Percentiles rank a stretch among this genome's conserved stretches.
Conservation (phyloP, 2,329 filamentous ascomycete species). For the Aspergillus sp. region DNA sequence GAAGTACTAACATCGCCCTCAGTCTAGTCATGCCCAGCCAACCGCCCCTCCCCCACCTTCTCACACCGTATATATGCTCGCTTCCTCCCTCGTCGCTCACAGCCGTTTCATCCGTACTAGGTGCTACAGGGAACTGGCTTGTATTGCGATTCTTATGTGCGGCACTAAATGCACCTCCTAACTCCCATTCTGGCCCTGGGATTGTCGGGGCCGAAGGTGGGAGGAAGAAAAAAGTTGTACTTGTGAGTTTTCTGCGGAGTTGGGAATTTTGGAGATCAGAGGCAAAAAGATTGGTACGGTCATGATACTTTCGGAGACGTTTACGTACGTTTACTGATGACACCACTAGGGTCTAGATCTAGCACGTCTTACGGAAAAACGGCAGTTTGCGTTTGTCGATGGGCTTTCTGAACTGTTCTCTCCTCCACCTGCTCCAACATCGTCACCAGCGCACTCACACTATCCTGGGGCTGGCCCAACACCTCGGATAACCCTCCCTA, state of each 20-base stretch:
- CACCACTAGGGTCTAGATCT: constrained; percentile 66
- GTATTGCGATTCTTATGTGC: constrained; percentile 52
- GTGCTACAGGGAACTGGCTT: constrained; percentile 58
- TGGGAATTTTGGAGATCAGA: constrained; percentile 76
- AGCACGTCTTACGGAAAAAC: constrained; percentile 56
- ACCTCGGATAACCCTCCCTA: constrained; percentile 26
- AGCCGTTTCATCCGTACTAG: constrained; percentile 45
- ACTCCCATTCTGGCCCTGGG: constrained; percentile 19
- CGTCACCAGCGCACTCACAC: constrained; percentile 13
- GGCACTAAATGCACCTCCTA: constrained; percentile 37
- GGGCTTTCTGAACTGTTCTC: constrained; percentile 63
- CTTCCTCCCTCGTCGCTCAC: constrained; percentile 40
- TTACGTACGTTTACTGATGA: background rate
- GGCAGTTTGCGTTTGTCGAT: constrained; percentile 72
- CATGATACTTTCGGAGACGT: background rate
- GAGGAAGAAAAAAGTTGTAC: constrained; percentile 57
- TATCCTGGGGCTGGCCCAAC: constrained; percentile 16
- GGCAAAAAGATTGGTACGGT: constrained; percentile 62
- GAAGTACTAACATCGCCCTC: background rate
- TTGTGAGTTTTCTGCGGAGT: constrained; percentile 82
- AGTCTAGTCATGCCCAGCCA: constrained; percentile 36
- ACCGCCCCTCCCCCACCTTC: constrained; percentile 41
- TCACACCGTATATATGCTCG: constrained; percentile 38
- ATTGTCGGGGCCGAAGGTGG: constrained; percentile 28
- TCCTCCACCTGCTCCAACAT: constrained; percentile 15